Base-by-base conservation (phyloP, 129 eudicot species). In the Pseudognaphalium luteoalbum region DNA sequence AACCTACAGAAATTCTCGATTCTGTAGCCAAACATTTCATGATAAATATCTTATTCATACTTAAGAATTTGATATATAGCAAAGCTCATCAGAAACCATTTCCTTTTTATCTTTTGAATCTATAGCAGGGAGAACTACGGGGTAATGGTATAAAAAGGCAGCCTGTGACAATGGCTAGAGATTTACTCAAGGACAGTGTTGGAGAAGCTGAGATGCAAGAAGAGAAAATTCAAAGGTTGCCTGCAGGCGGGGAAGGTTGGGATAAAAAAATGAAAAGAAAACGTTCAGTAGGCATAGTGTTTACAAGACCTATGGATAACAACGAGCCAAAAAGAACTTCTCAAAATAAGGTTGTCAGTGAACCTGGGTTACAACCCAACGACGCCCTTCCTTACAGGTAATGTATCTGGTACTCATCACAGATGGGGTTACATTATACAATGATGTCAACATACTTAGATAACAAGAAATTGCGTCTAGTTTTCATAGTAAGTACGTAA, bases 171-270 rank as follows among this genome's bases (percentile, higher is more conserved):
- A 71, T 80, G 66, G 74, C 87, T 42, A 82, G 89, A 68, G 96
- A 92, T 74, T 19, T 63, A 75, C 81, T 81, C 28, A 87, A 86
- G 80, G 96, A 89, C 77, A 77, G 62, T 59, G 81, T 69, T 79
- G 86, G 77, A 66, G 94, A 89, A 88, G 47, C 89, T 61, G 94
- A 90, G 78, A 66, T 80, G 7, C 80, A 72, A 68, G 93, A 88
- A 82, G 98, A 90, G 41, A 92, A 88, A 82, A 81, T 90, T 79
- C 89, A 90, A 32, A 75, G 88, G 66, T 70, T 92, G 83, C 94
- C 98, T 29, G 90, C 87, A 44, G 96, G 86, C n/a, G 96, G 94
- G 66, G 98, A 92, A 77, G 87, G 96, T 29, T 92, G 98, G 98
- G 98, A 92, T 78, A 92, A 85, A 78, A 92, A 86, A 73, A 92